phyloP scores from a whole-genome alignment of 805 yeast genomes.

The Wickerhamiella azymoides region DNA sequence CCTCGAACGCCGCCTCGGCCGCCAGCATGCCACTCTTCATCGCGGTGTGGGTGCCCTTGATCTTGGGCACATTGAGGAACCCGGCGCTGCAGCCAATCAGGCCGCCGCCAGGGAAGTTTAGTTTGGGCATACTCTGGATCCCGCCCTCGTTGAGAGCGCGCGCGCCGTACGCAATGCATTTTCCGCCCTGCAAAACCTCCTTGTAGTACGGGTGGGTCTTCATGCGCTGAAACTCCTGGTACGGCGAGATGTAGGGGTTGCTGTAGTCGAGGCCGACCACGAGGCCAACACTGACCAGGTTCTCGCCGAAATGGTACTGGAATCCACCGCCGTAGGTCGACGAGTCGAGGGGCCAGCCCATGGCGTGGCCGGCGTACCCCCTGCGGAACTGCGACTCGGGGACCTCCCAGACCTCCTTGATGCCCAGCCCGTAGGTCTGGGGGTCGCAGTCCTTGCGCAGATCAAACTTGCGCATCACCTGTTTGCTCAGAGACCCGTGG shows the following conservation, averaged over 20 bases:
- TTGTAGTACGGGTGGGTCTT: constrained; percentile 80
- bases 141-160: constrained; percentile 98
- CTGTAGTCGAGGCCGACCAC: constrained; percentile 89
- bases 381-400: constrained; percentile 61
- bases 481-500: constrained; percentile 83
- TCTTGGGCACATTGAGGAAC: constrained; percentile 91
- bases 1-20: constrained; percentile 64
- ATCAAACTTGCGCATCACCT: constrained; percentile 52
- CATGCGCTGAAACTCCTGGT: constrained; percentile 89
- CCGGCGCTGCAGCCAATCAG: constrained; percentile 95
- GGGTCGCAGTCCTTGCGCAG: constrained; percentile 49
- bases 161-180: constrained; percentile 88
- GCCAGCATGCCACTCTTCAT: constrained; percentile 93
- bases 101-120: constrained; percentile 92
- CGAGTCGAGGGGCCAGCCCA: constrained; percentile 73
- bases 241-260: constrained; percentile 92
- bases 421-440: constrained; percentile 92
- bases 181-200: constrained; percentile 68
- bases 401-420: constrained; percentile 96
- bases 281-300: constrained; percentile 80
- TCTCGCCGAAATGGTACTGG: constrained; percentile 92
- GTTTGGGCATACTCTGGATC: constrained; percentile 76
- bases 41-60: constrained; percentile 96
- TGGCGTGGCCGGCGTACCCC: constrained; percentile 72
- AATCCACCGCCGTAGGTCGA: constrained; percentile 93